Evolutionary conservation across 2,329 filamentous ascomycete species (phyloP).

Genomic region (Microdochium paspali): DNA sequence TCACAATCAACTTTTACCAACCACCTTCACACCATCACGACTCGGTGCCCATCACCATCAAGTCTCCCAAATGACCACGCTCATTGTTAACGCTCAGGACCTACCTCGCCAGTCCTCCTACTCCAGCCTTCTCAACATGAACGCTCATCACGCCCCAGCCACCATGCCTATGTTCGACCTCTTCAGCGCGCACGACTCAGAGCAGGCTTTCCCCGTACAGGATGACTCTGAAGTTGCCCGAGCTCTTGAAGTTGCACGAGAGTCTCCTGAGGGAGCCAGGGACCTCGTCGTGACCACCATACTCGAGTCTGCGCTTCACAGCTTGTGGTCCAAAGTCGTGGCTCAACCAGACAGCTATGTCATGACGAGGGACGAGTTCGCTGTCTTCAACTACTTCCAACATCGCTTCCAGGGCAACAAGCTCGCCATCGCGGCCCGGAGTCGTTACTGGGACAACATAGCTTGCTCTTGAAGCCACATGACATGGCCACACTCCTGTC

Average conservation of each 20-base stretch:
- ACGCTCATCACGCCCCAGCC: slow-evolving; percentile 2
- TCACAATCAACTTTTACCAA: background rate
- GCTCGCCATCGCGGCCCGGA: slow-evolving; percentile 35
- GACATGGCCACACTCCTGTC: background rate
- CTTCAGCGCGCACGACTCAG: background rate
- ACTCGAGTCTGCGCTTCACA: slow-evolving; percentile 53
- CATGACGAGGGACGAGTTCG: slow-evolving; percentile 69
- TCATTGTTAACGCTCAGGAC: slow-evolving; percentile 7
- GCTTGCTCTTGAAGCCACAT: slow-evolving; percentile 3
- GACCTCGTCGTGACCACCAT: slow-evolving; percentile 54
- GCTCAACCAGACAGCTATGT: slow-evolving; percentile 60
- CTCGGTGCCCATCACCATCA: background rate
- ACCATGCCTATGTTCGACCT: background rate
- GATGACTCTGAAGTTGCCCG: slow-evolving; percentile 42
- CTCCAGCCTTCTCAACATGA: slow-evolving; percentile 9
- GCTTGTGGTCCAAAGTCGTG: slow-evolving; percentile 61
- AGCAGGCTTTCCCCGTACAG: background rate
- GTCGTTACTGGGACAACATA: slow-evolving; percentile 42
- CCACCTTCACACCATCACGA: background rate
- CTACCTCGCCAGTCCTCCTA: slow-evolving; percentile 3
- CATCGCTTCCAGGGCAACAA: slow-evolving; percentile 48
- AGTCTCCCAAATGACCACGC: slow-evolving; percentile 7
- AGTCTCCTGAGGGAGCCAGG: slow-evolving; percentile 55
- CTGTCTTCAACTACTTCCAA: slow-evolving; percentile 80
- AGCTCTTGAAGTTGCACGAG: slow-evolving; percentile 68